These are phyloP conservation scores for Phytopythium mirpurense DNA, from an alignment of 352 stramenopile species.

Conservation along the genomic window DNA sequence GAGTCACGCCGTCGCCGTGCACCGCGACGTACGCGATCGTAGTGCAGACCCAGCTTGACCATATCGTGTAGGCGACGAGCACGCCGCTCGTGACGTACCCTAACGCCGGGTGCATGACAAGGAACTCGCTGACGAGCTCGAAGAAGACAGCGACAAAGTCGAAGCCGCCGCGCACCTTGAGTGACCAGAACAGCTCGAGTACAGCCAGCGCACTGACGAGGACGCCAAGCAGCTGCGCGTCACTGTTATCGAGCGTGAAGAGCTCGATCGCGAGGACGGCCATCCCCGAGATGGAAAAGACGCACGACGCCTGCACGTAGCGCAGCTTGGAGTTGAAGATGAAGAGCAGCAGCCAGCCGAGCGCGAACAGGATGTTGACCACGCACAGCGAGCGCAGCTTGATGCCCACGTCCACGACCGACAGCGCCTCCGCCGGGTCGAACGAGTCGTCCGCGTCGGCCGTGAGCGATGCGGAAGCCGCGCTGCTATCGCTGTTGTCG, in stretches of 20 bases:
- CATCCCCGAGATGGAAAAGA: conserved; percentile 59
- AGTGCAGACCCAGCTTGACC: conserved; percentile 73
- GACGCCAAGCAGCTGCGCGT: conserved; percentile 41
- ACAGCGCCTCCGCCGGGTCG: conserved; percentile 20
- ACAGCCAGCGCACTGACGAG: conserved; percentile 14
- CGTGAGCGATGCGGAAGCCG: not conserved
- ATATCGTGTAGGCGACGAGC: conserved; percentile 66
- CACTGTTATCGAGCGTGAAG: conserved; percentile 42
- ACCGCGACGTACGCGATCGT: conserved; percentile 67
- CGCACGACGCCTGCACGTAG: conserved; percentile 62
- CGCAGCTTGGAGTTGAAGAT: conserved; percentile 68
- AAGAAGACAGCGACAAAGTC: conserved; percentile 85
- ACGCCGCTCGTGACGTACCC: conserved; percentile 38
- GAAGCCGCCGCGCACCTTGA: conserved; percentile 53
- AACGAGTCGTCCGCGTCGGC: conserved; percentile 9
- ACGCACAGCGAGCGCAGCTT: conserved; percentile 60
- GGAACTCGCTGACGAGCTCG: conserved; percentile 70
- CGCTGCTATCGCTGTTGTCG: not conserved
- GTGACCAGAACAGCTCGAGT: conserved; percentile 66
- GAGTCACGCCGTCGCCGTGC: conserved; percentile 33
- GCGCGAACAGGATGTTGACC: conserved; percentile 62
- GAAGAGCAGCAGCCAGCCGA: conserved; percentile 74
- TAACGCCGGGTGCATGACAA: conserved; percentile 52
- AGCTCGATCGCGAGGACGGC: conserved; percentile 42
- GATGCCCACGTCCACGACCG: conserved; percentile 38